Percentiles rank a stretch among this genome's conserved stretches.
These are phyloP conservation scores for Cicer yamashitae DNA, from an alignment of 306 rosid species.

Conservation along the genomic window DNA sequence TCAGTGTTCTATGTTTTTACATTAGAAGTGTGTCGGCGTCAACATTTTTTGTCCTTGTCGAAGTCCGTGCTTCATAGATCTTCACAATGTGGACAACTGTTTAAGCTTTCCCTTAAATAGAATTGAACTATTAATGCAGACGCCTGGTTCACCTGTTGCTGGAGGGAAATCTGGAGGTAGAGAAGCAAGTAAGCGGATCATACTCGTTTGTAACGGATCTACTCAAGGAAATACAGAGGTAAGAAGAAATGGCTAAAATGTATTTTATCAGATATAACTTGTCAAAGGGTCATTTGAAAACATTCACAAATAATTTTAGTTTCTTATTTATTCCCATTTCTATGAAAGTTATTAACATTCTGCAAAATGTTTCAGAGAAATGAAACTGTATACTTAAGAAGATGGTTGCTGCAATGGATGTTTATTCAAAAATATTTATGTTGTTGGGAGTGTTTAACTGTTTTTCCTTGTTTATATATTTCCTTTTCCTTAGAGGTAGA, in stretches of 20 bases:
- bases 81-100: constrained; percentile 35
- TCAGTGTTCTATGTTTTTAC: too few species aligned
- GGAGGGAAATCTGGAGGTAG: constrained; percentile 82
- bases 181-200: constrained; percentile 60
- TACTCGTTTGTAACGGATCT: constrained; percentile 85
- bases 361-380: constrained; percentile 16
- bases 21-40: too few species aligned
- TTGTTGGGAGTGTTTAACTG: constrained; percentile 14
- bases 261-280: constrained; percentile 27
- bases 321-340: constrained; percentile 20
- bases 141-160: constrained; percentile 92
- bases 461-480: not conserved
- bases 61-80: too few species aligned
- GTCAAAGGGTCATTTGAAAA: constrained; percentile 20
- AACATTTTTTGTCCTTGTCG: too few species aligned
- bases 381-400: constrained; percentile 16
- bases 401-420: constrained; percentile 31
- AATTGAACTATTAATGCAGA: constrained; percentile 66
- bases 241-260: constrained; percentile 27
- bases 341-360: constrained; percentile 25
- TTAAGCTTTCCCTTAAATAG: constrained; percentile 42
- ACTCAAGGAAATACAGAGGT: constrained; percentile 69
- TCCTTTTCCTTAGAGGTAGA: too few species aligned
- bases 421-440: constrained; percentile 1
- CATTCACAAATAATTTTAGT: not conserved